Base-by-base conservation (phyloP, 306 rosid species). In the Quercus rubra region DNA sequence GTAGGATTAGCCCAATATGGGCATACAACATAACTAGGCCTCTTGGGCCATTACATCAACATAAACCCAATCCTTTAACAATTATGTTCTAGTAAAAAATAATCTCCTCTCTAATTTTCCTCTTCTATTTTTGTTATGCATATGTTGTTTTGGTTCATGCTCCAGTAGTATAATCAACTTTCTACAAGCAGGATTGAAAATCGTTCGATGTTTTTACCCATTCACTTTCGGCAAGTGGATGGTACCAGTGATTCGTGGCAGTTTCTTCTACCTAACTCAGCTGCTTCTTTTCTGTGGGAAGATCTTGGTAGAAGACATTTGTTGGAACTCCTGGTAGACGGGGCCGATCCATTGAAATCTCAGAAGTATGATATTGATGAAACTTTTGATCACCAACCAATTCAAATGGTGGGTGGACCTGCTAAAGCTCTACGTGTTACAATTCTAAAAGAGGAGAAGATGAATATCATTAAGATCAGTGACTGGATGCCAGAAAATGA, bases 401-500 rank as follows among this genome's bases (percentile, higher is more conserved):
- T 86, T 74, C 83, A 89, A 35, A 77, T 79, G 74, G 74, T 74
- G 30, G 92, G 87, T 84, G 96, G 91, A 80, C 85, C 89, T 74
- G 86, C 89, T 79, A 91, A 72, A 83, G 96, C 98, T 73, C 64
- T 95, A 76, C 90, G 84, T 80, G 94, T 95, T 79, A 83, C 90
- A 27, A 87, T 93, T 74, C 67, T 91, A 58, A 95, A 91, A 88
- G 99, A 93, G 73, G 99, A 95, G 79, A 95, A 83, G 87, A 82
- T 66, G 51, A 95, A 86, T 76, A 91, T 95, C 62, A 85, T 95
- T 75, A 93, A 83, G 87, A 86, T 95, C 81, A 91, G 88, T 84
- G 99, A 95, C 83, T 95, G 99, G 98, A 78, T 90, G 91, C 99
- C 98, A 63, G 97, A 91, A 80, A 85, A 71, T 85, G 99, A 87